Percentiles rank a stretch among this genome's conserved stretches.
These are phyloP conservation scores for Paraphaeosphaeria minitans DNA, from an alignment of 2,329 filamentous ascomycete genomes.

Conservation along the genomic window DNA sequence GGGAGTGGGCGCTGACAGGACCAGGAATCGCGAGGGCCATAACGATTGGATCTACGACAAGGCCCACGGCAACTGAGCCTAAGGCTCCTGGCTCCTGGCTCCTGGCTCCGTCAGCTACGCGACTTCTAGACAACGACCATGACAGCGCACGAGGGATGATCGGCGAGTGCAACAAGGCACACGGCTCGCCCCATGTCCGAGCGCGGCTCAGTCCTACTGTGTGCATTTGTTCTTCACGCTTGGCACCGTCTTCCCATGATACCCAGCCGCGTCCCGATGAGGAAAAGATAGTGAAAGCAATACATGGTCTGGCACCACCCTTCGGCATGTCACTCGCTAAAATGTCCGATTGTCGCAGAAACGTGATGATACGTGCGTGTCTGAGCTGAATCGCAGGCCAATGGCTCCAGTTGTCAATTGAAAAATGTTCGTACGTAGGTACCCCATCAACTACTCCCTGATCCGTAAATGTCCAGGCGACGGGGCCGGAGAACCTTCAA, in stretches of 20 bases:
- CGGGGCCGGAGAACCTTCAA: neutral
- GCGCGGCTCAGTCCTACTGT: neutral
- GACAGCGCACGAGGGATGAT: neutral
- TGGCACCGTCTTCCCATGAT: slow-evolving; percentile 3
- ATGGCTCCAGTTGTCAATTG: neutral
- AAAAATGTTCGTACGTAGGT: neutral
- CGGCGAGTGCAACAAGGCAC: neutral
- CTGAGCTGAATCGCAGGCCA: neutral
- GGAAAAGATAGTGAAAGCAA: neutral
- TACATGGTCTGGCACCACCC: neutral
- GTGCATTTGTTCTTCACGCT: neutral
- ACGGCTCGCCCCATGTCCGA: neutral
- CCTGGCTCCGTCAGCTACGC: neutral
- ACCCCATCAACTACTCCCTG: neutral
- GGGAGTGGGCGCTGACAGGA: slow-evolving; percentile 20
- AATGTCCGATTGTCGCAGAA: neutral
- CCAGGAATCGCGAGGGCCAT: slow-evolving; percentile 78
- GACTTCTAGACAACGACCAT: neutral
- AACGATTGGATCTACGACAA: slow-evolving; percentile 98
- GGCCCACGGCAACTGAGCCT: slow-evolving; percentile 57
- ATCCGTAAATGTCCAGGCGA: neutral
- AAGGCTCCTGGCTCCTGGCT: no score
- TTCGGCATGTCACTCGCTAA: neutral
- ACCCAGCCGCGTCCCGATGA: neutral
- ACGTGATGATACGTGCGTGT: neutral